Evolutionary conservation across 176 grass and related monocot species (phyloP).

Genomic region (Oryza australiensis): DNA sequence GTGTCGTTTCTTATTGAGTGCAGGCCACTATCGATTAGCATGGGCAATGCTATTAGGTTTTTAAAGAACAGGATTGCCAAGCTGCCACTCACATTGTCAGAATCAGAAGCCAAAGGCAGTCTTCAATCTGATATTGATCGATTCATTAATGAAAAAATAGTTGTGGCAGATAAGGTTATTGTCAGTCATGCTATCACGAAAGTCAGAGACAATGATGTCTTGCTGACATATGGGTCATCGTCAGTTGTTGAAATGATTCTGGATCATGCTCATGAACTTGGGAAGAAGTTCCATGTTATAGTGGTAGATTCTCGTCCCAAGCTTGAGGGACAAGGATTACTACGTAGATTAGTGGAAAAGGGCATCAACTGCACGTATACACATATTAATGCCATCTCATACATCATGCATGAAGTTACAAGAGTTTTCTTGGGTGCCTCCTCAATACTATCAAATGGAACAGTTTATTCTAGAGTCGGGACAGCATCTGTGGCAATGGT

Average conservation of each 20-base stretch:
- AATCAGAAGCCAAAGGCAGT: slow-evolving; percentile 78
- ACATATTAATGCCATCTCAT: slow-evolving; percentile 90
- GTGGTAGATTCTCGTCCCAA: slow-evolving; percentile 91
- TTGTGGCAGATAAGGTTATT: slow-evolving; percentile 86
- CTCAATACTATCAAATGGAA: slow-evolving; percentile 84
- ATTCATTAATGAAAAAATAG: slow-evolving; percentile 92
- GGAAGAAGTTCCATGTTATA: slow-evolving; percentile 78
- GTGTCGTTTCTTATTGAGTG: slow-evolving; percentile 94
- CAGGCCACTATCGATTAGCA: slow-evolving; percentile 89
- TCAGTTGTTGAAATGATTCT: slow-evolving; percentile 97
- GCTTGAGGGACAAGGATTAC: slow-evolving; percentile 81
- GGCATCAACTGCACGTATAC: slow-evolving; percentile 88
- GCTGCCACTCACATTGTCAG: slow-evolving; percentile 61
- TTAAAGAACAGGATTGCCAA: slow-evolving; percentile 83
- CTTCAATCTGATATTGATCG: slow-evolving; percentile 91
- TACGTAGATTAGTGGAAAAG: slow-evolving; percentile 65
- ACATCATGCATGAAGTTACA: slow-evolving; percentile 95
- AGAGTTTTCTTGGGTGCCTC: slow-evolving; percentile 85
- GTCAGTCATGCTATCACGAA: slow-evolving; percentile 81
- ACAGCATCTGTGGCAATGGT: slow-evolving; percentile 96
- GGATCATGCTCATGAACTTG: slow-evolving; percentile 72
- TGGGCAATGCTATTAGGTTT: slow-evolving; percentile 91
- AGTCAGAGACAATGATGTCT: slow-evolving; percentile 88
- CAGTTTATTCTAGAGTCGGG: slow-evolving; percentile 91
- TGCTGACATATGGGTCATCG: slow-evolving; percentile 77